Conservation (phyloP, 768 basidiomycete species). For the Lanmaoa pseudosensibilis region DNA sequence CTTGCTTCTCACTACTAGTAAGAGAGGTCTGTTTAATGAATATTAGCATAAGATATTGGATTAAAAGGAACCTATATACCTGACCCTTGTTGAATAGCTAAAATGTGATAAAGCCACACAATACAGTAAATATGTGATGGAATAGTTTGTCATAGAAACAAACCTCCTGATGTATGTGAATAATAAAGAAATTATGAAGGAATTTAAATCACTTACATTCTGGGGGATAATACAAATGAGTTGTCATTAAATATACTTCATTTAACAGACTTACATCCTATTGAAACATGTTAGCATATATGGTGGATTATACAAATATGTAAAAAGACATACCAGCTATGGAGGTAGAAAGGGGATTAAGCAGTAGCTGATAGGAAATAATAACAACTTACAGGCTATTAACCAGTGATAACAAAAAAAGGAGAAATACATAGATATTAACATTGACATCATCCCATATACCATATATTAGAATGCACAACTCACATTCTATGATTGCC, state of each 20-base stretch:
- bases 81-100: not conserved
- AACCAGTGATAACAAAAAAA: not conserved
- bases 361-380: not conserved
- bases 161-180: not conserved
- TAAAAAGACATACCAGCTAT: not conserved
- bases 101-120: not conserved
- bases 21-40: not conserved
- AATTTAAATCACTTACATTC: not conserved
- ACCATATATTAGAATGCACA: not conserved
- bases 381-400: not conserved
- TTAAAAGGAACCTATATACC: not conserved
- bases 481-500: not conserved
- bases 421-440: too few relatives aligned
- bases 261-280: not conserved
- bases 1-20: too few relatives aligned
- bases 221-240: not conserved
- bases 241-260: not conserved
- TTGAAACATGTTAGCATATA: not conserved
- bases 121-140: not conserved
- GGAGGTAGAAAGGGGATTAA: not conserved
- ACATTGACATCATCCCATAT: too few relatives aligned
- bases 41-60: not conserved
- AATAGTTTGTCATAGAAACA: not conserved
- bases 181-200: not conserved
- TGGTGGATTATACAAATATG: not conserved